Conservation (phyloP, 2,329 filamentous ascomycete species). For the Penicillium occitanis region DNA sequence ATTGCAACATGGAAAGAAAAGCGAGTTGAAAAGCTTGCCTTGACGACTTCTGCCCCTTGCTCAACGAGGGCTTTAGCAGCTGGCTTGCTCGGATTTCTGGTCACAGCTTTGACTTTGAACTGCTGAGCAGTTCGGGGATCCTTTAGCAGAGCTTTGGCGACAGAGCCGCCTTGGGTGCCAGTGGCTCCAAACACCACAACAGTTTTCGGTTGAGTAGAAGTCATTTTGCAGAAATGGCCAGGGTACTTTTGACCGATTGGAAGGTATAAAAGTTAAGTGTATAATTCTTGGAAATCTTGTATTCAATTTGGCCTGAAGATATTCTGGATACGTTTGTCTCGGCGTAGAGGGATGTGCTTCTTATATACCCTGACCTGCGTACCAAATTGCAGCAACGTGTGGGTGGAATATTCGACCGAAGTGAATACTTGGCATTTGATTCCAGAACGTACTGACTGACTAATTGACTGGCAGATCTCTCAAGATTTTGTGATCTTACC, state of each 20-base stretch:
- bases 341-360: neutral
- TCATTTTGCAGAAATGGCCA: neutral
- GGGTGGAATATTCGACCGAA: neutral
- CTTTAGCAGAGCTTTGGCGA: slow-evolving; percentile 49
- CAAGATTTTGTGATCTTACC: too few relatives aligned
- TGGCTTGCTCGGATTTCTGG: slow-evolving; percentile 50
- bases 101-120: slow-evolving; percentile 57
- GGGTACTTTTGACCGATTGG: neutral
- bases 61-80: slow-evolving; percentile 47
- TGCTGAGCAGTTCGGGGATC: slow-evolving; percentile 46
- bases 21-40: slow-evolving; percentile 24
- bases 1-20: neutral
- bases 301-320: neutral
- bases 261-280: neutral
- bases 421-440: neutral
- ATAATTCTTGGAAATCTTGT: neutral
- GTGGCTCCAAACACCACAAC: slow-evolving; percentile 60
- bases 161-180: slow-evolving; percentile 60
- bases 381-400: neutral
- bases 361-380: neutral
- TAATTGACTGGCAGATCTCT: neutral
- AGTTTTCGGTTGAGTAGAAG: slow-evolving; percentile 22
- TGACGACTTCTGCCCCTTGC: slow-evolving; percentile 53
- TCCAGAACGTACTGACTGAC: neutral
- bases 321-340: neutral